Base-by-base conservation (phyloP, 495 filamentous ascomycete species). In the Penicillium coffeae region DNA sequence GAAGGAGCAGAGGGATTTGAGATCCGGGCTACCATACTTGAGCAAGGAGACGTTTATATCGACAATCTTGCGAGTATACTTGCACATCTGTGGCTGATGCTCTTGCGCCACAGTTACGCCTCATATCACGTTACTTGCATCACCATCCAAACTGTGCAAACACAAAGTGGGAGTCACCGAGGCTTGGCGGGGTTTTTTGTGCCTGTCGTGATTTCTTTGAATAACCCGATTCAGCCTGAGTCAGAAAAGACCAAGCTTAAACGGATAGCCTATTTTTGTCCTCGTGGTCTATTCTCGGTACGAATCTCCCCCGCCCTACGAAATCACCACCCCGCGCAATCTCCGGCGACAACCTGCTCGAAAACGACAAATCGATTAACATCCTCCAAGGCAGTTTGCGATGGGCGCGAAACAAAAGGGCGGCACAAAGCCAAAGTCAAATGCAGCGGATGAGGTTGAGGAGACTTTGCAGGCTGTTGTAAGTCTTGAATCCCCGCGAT, bases 401-500 rank as follows among this genome's bases (percentile, higher is more conserved):
- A 75, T 75, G 72, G 69, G 58, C 45, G 61, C 70, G 46, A 75
- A 74, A 66, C 64, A 87, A 78, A 84, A 89, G 74, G 68, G 63
- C 38, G 66, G 79, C 22, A 77, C 79, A 47, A 89, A 88, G 71
- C 76, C 68, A 27, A 80, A 88, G 62, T 64, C 67, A 1, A 79
- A 71, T 50, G 49, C 64, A 15, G 75, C 85, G 38, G 83, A 88
- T 45, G 80, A 87, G 58, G 72, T 83, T 38, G 91, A 96, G 59
- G 88, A 95, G 62, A 82, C 85, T 7, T 76, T 97, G 37, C 91
- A 96, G 70, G 92, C 92, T 37, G 90, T 97, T 56, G 89, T 92
- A 68, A 56, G 81, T 47, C 21, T 25, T 8, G 4, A 30, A 10
- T 30, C 10, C 25, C 10, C 25, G 25, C 4, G 25, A 10, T 5